Conservation (phyloP, 495 filamentous ascomycete genomes). For the Ramalina peruviana region DNA sequence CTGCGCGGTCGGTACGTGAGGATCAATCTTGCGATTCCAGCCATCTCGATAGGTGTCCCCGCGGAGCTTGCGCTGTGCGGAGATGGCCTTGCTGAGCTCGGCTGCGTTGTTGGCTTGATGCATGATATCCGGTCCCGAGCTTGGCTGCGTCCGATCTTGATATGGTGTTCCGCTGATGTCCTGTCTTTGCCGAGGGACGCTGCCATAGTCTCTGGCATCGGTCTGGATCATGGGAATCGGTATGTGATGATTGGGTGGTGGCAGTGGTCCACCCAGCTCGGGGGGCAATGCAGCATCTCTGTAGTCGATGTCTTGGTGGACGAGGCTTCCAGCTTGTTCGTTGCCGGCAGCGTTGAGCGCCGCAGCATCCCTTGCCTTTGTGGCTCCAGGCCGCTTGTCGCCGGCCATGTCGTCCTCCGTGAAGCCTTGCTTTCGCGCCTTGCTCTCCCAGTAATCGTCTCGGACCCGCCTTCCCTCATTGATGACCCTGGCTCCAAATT, state of each 20-base stretch:
- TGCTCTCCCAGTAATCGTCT: constrained; percentile 97
- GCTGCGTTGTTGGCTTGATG: constrained; percentile 78
- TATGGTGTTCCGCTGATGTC: constrained; percentile 82
- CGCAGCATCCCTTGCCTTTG: constrained; percentile 74
- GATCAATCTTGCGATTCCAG: constrained; percentile 67
- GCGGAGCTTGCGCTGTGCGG: constrained; percentile 59
- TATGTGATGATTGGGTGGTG: constrained; percentile 52
- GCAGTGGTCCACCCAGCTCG: constrained; percentile 49
- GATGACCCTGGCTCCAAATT: constrained; percentile 95
- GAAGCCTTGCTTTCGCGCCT: constrained; percentile 93
- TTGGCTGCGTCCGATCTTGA: constrained; percentile 71
- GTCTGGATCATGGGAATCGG: constrained; percentile 75
- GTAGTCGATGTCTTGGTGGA: constrained; percentile 66
- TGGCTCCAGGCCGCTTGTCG: constrained; percentile 86
- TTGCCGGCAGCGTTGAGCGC: constrained; percentile 37
- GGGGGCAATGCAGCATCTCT: constrained; percentile 53
- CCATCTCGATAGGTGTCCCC: constrained; percentile 60
- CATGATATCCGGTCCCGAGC: constrained; percentile 66
- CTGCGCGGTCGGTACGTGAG: constrained; percentile 38
- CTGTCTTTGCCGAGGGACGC: constrained; percentile 72
- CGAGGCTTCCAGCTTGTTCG: constrained; percentile 35
- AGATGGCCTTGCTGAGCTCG: constrained; percentile 76
- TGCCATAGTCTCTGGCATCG: constrained; percentile 72
- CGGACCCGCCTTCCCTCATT: constrained; percentile 77
- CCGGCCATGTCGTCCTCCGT: constrained; percentile 94